A percentile compares a stretch with the other conserved stretches of the same genome.
Evolutionary conservation across 441 rosid genomes (phyloP).

Genomic region (Erodium trifolium): DNA sequence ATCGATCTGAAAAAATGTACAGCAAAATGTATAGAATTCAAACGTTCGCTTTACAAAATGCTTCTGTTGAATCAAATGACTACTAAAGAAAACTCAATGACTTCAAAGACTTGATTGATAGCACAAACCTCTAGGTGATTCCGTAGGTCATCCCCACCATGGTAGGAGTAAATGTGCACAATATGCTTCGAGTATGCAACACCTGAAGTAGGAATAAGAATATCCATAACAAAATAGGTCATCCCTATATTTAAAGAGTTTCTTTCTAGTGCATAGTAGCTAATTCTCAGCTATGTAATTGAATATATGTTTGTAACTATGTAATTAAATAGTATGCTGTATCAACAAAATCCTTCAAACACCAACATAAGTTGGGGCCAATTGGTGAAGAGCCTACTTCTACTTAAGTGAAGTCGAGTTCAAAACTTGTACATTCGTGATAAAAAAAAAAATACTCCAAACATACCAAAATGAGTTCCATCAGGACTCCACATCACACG

Average conservation of each 20-base stretch:
- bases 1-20: slow-evolving; percentile 43
- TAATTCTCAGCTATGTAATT: slow-evolving; percentile 9
- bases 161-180: slow-evolving; percentile 67
- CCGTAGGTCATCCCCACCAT: slow-evolving; percentile 55
- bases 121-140: slow-evolving; percentile 68
- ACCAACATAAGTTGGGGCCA: not conserved
- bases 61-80: not conserved
- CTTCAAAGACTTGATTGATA: slow-evolving; percentile 2
- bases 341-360: slow-evolving; percentile 9
- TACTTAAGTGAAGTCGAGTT: no score
- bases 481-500: slow-evolving; percentile 89
- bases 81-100: not conserved
- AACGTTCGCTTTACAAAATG: not conserved
- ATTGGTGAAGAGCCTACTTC: no score
- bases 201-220: slow-evolving; percentile 35
- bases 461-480: slow-evolving; percentile 68
- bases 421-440: no score
- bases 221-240: slow-evolving; percentile 6
- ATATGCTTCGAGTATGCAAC: slow-evolving; percentile 83
- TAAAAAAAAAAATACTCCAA: no score
- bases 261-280: slow-evolving; percentile 3
- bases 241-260: not conserved
- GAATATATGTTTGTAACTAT: not conserved
- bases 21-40: not conserved
- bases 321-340: not conserved